These are phyloP conservation scores for Gardenia jasminoides DNA, from an alignment of 257 asterid genomes.

Conservation along the genomic window DNA sequence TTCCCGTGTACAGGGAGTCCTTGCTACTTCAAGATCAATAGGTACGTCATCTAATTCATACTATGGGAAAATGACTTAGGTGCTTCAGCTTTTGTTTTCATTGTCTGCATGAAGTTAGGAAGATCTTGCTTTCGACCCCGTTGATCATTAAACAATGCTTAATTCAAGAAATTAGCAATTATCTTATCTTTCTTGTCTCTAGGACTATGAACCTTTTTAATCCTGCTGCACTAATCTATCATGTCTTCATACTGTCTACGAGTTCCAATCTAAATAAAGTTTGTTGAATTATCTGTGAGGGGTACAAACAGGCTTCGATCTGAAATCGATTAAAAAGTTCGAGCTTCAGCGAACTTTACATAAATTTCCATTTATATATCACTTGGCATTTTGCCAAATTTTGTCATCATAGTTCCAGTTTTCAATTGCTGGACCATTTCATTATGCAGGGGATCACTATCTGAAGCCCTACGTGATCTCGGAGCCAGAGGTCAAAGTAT, in stretches of 20 bases:
- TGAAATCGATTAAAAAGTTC: neutral
- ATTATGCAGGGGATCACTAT: constrained; percentile 38
- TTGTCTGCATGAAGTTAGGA: neutral
- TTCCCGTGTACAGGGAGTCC: constrained; percentile 50
- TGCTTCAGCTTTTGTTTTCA: neutral
- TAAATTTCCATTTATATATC: neutral
- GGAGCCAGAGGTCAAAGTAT: constrained; percentile 48
- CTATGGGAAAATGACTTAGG: too few relatives aligned
- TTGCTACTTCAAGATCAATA: constrained; percentile 54
- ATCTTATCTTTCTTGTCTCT: neutral
- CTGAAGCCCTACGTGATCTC: constrained; percentile 40
- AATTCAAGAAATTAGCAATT: neutral
- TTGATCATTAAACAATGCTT: neutral
- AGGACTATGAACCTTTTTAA: neutral
- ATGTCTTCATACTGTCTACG: neutral
- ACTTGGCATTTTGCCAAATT: neutral
- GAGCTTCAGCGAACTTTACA: neutral
- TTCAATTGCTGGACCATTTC: too few relatives aligned
- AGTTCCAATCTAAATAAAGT: neutral
- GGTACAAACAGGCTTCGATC: neutral
- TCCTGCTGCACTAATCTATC: neutral
- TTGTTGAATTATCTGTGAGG: neutral
- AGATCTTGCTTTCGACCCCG: neutral
- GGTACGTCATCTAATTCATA: constrained; percentile 27
- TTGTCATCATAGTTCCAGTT: neutral